Evolutionary conservation across 306 rosid genomes (phyloP).

Genomic region (Acacia crassicarpa): DNA sequence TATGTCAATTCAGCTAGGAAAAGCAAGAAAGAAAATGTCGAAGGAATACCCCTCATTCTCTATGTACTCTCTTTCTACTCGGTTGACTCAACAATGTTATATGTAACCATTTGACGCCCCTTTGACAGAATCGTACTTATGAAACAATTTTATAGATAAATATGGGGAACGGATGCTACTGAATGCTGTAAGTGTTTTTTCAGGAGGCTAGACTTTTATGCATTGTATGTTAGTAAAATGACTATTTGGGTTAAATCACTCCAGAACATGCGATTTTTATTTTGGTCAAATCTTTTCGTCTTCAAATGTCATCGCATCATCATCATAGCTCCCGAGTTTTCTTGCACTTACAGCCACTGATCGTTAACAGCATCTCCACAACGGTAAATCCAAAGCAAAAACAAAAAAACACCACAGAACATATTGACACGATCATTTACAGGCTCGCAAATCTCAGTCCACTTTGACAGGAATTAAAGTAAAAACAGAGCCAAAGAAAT

Average conservation of each 20-base stretch:
- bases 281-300: not conserved
- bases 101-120: not conserved
- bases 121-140: not conserved
- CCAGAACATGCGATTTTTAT: not conserved
- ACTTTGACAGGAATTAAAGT: not conserved
- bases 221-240: not conserved
- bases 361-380: not conserved
- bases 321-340: not conserved
- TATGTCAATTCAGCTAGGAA: constrained; percentile 3
- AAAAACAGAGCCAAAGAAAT: too few relatives aligned
- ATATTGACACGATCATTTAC: not conserved
- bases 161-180: constrained; percentile 16
- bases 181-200: not conserved
- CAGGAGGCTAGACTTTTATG: not conserved
- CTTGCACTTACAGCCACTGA: not conserved
- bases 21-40: not conserved
- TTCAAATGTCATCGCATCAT: not conserved
- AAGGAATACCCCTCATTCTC: not conserved
- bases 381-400: not conserved
- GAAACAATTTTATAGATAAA: not conserved
- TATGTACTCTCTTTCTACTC: not conserved
- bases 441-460: not conserved
- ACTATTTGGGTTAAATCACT: too few relatives aligned
- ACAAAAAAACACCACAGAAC: not conserved
- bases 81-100: not conserved